A percentile compares a stretch with the other conserved stretches of the same genome.
These are phyloP conservation scores for Colletotrichum theobromicola DNA, from an alignment of 2,329 filamentous ascomycete species.

Conservation along the genomic window DNA sequence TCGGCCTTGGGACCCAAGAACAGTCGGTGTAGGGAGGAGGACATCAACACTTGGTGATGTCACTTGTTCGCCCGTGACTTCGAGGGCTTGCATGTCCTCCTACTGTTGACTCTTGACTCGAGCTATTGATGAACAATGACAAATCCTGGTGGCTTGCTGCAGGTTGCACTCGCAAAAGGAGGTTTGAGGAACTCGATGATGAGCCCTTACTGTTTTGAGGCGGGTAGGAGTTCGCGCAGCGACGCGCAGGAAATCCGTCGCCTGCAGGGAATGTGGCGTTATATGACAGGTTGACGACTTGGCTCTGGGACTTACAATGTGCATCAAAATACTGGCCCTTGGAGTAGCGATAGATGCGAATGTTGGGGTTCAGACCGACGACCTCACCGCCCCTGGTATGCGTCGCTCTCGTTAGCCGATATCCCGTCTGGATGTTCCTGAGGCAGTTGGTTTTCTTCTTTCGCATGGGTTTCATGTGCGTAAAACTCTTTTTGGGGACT, in stretches of 20 bases:
- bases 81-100: background rate
- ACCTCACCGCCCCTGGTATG: conserved; percentile 78
- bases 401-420: background rate
- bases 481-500: background rate
- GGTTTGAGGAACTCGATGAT: background rate
- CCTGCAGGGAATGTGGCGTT: conserved; percentile 1
- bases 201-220: background rate
- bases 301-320: conserved; percentile 69
- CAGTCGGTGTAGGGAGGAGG: background rate
- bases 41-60: background rate
- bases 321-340: conserved; percentile 90
- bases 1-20: background rate
- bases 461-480: background rate
- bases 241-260: background rate
- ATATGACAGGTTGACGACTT: conserved; percentile 12
- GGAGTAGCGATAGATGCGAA: conserved; percentile 86
- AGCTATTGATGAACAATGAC: background rate
- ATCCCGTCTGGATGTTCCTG: background rate
- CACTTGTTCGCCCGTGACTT: background rate
- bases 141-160: background rate
- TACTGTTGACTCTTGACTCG: background rate
- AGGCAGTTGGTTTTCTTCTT: background rate
- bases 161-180: background rate
- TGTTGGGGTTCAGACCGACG: conserved; percentile 86
- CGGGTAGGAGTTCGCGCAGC: background rate